Evolutionary conservation across 371 early-diverging fungal species (phyloP), one percentile per base, ranked within the genome.

Genomic region (Fennellomyces sp.): DNA sequence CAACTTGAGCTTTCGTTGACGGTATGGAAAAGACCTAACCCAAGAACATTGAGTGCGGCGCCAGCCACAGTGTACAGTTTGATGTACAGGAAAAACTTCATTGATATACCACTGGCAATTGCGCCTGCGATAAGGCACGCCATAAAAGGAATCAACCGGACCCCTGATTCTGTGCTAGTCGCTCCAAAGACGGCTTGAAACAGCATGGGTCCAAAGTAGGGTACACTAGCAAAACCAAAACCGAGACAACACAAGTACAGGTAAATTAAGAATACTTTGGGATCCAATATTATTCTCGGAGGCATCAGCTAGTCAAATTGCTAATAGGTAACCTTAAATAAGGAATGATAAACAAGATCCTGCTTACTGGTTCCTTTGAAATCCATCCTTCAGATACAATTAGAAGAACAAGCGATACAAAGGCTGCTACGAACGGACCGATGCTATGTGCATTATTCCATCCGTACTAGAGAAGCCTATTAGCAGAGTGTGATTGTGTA

Each of bases 181-280:
- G 75, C 76, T 27, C 68, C 75, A 61, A 68, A 80, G 1, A 76
- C 76, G 41, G 74, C 30, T 60, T 80, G 80, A 70, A 82, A 88
- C 41, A 78, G 82, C 28, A 84, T 45, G 2, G 92, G 86, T 7
- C 88, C 76, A 68, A 89, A 91, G 65, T 88, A 94, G n/a, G 91
- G 64, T 7, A 86, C 74, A 25, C 84, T 81, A 50, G 88, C 84
- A 60, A 91, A 88, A 15, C 81, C 19, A 45, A 28, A 19, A 1
- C 17, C 31, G 6, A 33, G 29, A 15, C 29, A 17, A 1, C 15
- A 10, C 19, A 64, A 68, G 33, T 64, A 60, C 5, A 56, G 25
- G 27, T 52, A 60, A 6, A 60, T 8, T 10, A 57, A 28, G 23
- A 52, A 15, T n/a, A 64, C 29, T 0, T 23, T 21, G 7, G 60